Conservation (phyloP, 108 stramenopile species). For the Thalassiosira profunda region DNA sequence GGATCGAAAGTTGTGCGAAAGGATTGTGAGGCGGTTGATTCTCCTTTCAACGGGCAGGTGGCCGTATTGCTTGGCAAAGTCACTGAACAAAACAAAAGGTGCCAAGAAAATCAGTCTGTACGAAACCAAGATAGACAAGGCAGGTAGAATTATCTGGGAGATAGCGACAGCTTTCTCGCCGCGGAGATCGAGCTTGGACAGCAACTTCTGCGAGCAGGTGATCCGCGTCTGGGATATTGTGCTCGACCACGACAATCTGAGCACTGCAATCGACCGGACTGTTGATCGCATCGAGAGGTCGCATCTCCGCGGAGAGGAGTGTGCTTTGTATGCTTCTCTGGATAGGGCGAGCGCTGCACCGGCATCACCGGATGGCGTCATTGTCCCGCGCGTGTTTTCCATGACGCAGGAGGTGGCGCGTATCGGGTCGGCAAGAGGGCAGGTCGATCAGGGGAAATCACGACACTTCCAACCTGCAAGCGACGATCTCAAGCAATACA, state of each 20-base stretch:
- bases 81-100: not conserved
- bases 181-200: constrained; percentile 23
- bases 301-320: constrained; percentile 47
- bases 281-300: constrained; percentile 54
- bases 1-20: constrained; percentile 32
- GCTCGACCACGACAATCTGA: constrained; percentile 53
- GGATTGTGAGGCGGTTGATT: constrained; percentile 40
- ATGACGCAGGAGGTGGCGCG: constrained; percentile 24
- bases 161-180: constrained; percentile 47
- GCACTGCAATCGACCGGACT: constrained; percentile 33
- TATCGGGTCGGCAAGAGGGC: not conserved
- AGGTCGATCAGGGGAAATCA: constrained; percentile 1
- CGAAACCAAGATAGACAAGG: constrained; percentile 46
- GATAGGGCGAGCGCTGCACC: constrained; percentile 2
- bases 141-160: constrained; percentile 49
- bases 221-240: constrained; percentile 60
- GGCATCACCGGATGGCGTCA: not conserved
- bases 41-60: constrained; percentile 51
- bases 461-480: constrained; percentile 41
- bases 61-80: constrained; percentile 45
- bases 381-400: constrained; percentile 33
- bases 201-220: constrained; percentile 37
- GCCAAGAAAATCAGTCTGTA: constrained; percentile 32
- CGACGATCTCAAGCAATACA: constrained; percentile 49
- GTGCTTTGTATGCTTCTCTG: constrained; percentile 31